Evolutionary conservation across 768 basidiomycete species (phyloP), one percentile per base, ranked within the genome.

Genomic region (Amanita polypyramis): DNA sequence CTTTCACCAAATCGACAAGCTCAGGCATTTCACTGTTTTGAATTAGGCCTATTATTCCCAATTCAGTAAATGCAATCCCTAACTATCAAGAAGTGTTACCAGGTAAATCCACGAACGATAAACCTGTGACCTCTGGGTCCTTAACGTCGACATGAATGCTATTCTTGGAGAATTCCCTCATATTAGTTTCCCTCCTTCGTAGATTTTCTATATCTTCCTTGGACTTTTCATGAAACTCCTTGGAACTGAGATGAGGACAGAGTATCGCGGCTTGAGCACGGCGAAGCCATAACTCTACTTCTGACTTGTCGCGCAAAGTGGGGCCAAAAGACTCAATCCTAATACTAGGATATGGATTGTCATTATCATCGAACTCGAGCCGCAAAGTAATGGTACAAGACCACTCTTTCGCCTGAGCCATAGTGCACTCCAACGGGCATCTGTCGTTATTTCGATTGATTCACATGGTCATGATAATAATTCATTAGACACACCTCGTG

Each of bases 191-290:
- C 14, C 5, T 30, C 23, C 32, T 25, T 10, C 25, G 37, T 10
- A 49, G n/a, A 1, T 12, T 6, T 37, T 49, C 55, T 27, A 68
- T 38, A 25, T 65, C 62, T 0, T 46, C 50, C 33, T 50, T 53
- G 0, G 57, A 54, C 51, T 65, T 64, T n/a, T 33, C 54, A 17
- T 47, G 33, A 46, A 64, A 67, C 1, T 60, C 56, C 1, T 50
- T 33, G 10, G 33, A 47, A 5, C 63, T 45, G 10, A 69, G 46
- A 9, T 64, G 59, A 0, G 75, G 75, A 45, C 70, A 69, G 7
- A 83, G 63, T 19, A 80, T 66, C 0, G 80, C 80, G 0, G 72
- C 68, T 54, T 83, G 81, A 0, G 82, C 80, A 2, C 80, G 67
- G 21, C 78, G 70, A 10, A 83, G 65, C 61, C 67, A 68, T 2